Percentiles rank a stretch among this genome's conserved stretches.
These are phyloP conservation scores for Salmacisia buchloeana DNA, from an alignment of 1,284 basidiomycete genomes.

Conservation along the genomic window DNA sequence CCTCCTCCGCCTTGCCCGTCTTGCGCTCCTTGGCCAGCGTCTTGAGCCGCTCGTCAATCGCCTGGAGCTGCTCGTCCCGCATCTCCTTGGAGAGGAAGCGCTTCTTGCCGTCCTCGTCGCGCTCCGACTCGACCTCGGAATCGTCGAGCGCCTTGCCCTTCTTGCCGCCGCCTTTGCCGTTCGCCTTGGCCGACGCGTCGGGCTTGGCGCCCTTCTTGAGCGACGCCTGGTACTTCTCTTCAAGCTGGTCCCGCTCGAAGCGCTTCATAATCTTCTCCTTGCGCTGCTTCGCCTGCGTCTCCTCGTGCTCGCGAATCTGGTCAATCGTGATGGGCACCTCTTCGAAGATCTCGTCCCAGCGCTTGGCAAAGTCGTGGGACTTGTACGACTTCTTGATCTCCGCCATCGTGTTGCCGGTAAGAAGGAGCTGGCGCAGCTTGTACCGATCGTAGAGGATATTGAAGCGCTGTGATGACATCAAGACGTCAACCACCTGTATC, in stretches of 20 bases:
- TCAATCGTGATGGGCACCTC: slow-evolving; percentile 93
- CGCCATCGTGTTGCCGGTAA: slow-evolving; percentile 57
- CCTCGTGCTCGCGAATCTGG: slow-evolving; percentile 77
- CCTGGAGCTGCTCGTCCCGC: slow-evolving; percentile 59
- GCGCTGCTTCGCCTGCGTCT: slow-evolving; percentile 55
- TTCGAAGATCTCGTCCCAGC: slow-evolving; percentile 56
- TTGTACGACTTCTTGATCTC: slow-evolving; percentile 60
- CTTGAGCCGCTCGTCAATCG: slow-evolving; percentile 71
- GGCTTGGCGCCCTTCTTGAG: slow-evolving; percentile 11
- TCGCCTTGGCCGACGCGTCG: not conserved
- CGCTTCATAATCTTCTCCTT: slow-evolving; percentile 67
- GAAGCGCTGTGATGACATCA: slow-evolving; percentile 12
- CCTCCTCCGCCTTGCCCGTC: slow-evolving; percentile 60
- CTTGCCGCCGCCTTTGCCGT: not conserved
- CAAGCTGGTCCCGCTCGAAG: slow-evolving; percentile 58
- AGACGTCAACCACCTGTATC: not conserved
- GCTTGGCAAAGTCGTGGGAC: slow-evolving; percentile 60
- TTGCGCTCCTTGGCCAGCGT: slow-evolving; percentile 75
- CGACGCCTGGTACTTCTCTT: slow-evolving; percentile 38
- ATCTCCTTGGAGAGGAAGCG: slow-evolving; percentile 37
- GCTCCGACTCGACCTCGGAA: slow-evolving; percentile 26
- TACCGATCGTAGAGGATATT: slow-evolving; percentile 44
- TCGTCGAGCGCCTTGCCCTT: slow-evolving; percentile 1
- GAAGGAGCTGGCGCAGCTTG: slow-evolving; percentile 48
- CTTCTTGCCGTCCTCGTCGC: slow-evolving; percentile 27